Percentiles rank a stretch among this genome's conserved stretches.
Evolutionary conservation across 2,329 filamentous ascomycete species (phyloP).

Genomic region (Colletotrichum simmondsii): DNA sequence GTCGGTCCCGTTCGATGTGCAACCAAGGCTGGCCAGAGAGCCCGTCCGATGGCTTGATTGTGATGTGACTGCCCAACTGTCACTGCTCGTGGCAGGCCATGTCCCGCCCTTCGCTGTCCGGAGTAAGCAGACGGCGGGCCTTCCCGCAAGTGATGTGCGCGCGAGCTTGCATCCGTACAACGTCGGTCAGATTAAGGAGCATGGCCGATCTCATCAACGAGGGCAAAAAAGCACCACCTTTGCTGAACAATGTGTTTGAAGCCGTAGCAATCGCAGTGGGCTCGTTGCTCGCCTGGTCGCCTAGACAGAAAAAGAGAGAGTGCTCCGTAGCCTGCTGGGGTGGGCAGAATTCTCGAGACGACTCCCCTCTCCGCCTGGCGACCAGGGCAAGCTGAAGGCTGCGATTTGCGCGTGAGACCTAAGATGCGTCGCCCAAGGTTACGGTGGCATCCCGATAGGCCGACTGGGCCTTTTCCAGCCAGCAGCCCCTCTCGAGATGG

Average conservation of each 20-base stretch:
- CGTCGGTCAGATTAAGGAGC: conserved; percentile 1
- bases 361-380: background rate
- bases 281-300: background rate
- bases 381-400: background rate
- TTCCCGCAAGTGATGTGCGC: conserved; percentile 19
- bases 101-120: conserved; percentile 9
- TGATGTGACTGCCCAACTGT: conserved; percentile 8
- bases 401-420: background rate
- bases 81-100: conserved; percentile 5
- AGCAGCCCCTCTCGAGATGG: conserved; percentile 24
- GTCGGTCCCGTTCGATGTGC: background rate
- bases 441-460: conserved; percentile 28
- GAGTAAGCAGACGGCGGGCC: conserved; percentile 22
- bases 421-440: conserved; percentile 3
- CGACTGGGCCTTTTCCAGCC: conserved; percentile 11
- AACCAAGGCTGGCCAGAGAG: background rate
- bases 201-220: conserved; percentile 1
- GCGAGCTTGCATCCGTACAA: conserved; percentile 10
- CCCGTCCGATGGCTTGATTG: conserved; percentile 2
- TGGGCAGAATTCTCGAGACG: background rate
- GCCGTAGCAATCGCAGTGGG: conserved; percentile 5
- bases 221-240: background rate
- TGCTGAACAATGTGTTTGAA: background rate
- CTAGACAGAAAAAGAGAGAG: background rate
- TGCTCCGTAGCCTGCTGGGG: conserved; percentile 1